Percentiles rank a stretch among this genome's conserved stretches.
Evolutionary conservation across 2,329 filamentous ascomycete species (phyloP).

Genomic region (Diaporthe sp.): DNA sequence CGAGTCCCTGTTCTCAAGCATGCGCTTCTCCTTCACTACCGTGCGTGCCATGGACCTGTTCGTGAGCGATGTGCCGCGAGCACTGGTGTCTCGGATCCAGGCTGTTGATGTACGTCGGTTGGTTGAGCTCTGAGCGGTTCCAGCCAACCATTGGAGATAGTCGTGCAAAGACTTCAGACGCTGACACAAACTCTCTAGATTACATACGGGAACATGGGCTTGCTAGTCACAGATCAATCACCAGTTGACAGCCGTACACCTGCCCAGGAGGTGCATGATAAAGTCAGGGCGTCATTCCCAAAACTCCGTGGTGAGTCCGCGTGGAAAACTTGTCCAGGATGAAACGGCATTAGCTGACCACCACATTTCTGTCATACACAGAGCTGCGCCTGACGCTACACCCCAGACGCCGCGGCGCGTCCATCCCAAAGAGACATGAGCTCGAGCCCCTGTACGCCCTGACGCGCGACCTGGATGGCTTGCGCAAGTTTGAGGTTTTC

Average conservation of each 20-base stretch:
- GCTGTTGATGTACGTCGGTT: not conserved
- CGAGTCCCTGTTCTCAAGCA: constrained; percentile 9
- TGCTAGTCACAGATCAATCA: rapidly evolving
- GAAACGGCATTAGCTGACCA: not conserved
- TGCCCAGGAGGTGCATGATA: not conserved
- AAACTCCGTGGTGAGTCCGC: constrained; percentile 1
- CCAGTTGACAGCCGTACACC: not conserved
- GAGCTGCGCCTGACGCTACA: constrained; percentile 33
- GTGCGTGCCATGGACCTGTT: not conserved
- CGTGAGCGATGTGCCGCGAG: not conserved
- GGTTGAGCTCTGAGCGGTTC: too few relatives aligned
- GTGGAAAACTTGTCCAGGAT: not conserved
- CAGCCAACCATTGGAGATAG: not conserved
- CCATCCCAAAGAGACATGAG: not conserved
- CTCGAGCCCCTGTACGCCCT: constrained; percentile 20
- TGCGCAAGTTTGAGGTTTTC: constrained; percentile 32
- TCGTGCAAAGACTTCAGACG: not conserved
- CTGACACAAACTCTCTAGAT: not conserved
- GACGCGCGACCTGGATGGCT: not conserved
- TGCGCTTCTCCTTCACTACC: constrained; percentile 23
- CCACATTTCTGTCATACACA: not conserved
- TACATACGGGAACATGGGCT: not conserved
- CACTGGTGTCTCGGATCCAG: not conserved
- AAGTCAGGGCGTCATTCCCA: not conserved
- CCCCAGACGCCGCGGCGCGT: not conserved